Evolutionary conservation across 169 alveolate species (phyloP), one percentile per base, ranked within the genome.

Genomic region (Plasmodium blacklocki): DNA sequence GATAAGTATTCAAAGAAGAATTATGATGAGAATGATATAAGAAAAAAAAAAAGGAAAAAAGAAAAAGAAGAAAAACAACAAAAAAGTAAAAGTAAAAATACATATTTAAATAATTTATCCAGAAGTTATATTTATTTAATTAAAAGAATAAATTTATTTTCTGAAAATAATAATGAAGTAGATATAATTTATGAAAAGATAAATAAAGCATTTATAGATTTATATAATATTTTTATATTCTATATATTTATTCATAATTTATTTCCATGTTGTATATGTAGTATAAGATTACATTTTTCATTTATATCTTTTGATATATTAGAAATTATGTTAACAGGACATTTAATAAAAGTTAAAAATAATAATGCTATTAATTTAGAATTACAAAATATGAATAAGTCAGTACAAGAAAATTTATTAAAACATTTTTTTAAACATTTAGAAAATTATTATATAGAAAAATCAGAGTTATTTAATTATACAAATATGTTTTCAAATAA

Each of bases 311-410:
- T 68, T 59, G 91, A 83, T 50, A 59, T 83, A 29, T 56, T 83
- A 60, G 91, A 83, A 68, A 54, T 83, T 39, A 83, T 83, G 91
- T 21, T 83, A 29, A 83, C 91, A 12, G 91, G 91, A 0, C 91
- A 83, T 83, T 83, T 83, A 71, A 49, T 83, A 15, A 83, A 83
- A 47, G 78, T 83, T 18, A 83, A 83, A 83, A 83, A 83, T 83
- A 83, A 83, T 47, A 29, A 83, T n/a, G 66, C 73, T 2, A 45
- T 83, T 11, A 68, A 60, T 18, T 29, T 83, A 19, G 91, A 83
- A 50, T 47, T 83, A 71, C 45, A 14, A 12, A 83, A 71, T 60
- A 68, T 83, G 83, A 39, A 83, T 12, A 56, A 47, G 26, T 68
- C 80, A 23, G 58, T 83, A 60, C 91, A 83, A 60, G 83, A 83